Percentiles rank a stretch among this genome's conserved stretches.
Conservation (phyloP, 208 protist species). For the Leishmania aethiopica region DNA sequence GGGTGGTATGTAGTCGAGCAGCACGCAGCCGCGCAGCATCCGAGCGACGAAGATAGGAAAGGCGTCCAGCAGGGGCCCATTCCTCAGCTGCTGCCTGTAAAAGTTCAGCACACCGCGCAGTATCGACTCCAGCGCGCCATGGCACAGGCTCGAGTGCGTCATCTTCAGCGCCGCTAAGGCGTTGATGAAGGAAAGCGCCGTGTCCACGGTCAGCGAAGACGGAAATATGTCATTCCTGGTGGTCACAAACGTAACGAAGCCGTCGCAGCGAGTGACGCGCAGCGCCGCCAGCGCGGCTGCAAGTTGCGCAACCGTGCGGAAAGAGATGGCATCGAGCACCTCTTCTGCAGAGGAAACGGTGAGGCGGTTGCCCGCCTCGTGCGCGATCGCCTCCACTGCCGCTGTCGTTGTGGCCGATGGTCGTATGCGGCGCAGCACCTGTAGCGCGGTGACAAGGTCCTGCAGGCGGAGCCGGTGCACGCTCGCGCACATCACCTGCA, state of each 20-base stretch:
- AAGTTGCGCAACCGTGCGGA: constrained; percentile 47
- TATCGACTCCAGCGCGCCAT: constrained; percentile 19
- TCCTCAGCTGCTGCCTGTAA: constrained; percentile 17
- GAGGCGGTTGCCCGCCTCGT: constrained; percentile 33
- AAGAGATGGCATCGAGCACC: constrained; percentile 24
- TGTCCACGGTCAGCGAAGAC: constrained; percentile 32
- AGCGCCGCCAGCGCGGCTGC: constrained; percentile 56
- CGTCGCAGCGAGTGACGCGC: constrained; percentile 55
- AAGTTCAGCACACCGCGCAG: constrained; percentile 16
- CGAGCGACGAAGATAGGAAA: constrained; percentile 51
- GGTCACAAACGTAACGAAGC: constrained; percentile 53
- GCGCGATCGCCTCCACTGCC: constrained; percentile 29
- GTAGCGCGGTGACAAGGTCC: constrained; percentile 54
- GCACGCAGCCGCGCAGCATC: constrained; percentile 59
- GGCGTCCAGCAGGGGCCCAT: constrained; percentile 20
- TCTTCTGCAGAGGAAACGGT: not conserved
- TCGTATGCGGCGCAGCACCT: constrained; percentile 49
- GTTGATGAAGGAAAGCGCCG: constrained; percentile 50
- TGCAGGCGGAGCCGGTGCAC: constrained; percentile 17
- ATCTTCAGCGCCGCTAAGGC: constrained; percentile 34
- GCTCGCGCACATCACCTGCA: constrained; percentile 16
- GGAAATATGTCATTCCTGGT: constrained; percentile 20
- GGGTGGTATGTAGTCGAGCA: constrained; percentile 59
- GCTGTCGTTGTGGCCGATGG: constrained; percentile 29
- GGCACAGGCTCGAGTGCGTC: constrained; percentile 22